These are phyloP conservation scores for Penicillium desertorum DNA, from an alignment of 495 filamentous ascomycete species.

Conservation along the genomic window DNA sequence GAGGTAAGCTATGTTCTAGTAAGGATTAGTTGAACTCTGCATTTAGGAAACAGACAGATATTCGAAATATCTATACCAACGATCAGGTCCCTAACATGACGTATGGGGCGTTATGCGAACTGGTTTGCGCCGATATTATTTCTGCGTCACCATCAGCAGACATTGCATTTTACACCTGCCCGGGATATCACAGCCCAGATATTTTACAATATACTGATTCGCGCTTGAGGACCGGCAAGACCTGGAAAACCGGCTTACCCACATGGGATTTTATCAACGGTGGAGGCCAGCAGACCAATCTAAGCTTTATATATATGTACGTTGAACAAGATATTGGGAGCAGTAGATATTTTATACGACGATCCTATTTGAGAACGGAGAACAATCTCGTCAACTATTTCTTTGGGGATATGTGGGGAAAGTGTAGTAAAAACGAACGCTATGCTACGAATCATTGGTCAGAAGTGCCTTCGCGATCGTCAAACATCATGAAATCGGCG, in stretches of 20 bases:
- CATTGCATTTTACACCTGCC: too few species aligned
- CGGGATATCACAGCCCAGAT: too few species aligned
- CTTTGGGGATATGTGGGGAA: background rate
- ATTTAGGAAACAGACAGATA: background rate
- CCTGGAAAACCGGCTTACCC: background rate
- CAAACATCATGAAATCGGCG: constrained; percentile 63
- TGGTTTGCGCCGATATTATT: constrained; percentile 11
- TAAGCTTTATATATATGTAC: background rate
- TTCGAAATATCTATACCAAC: background rate
- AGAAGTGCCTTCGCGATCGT: constrained; percentile 41
- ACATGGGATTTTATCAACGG: background rate
- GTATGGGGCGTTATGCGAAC: constrained; percentile 11
- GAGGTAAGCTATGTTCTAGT: background rate
- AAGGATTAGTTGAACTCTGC: background rate
- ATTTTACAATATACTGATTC: too few species aligned
- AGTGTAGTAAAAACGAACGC: background rate
- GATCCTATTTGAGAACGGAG: background rate
- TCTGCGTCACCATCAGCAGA: constrained; percentile 7
- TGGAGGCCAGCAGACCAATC: too few species aligned
- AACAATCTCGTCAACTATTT: background rate
- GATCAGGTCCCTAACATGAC: constrained; percentile 3
- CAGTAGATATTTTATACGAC: background rate
- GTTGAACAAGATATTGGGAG: background rate
- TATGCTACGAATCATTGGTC: constrained; percentile 33
- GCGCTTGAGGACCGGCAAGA: too few species aligned